Percentiles rank a stretch among this genome's conserved stretches.
These are phyloP conservation scores for Erodium texanum DNA, from an alignment of 441 rosid species.

Conservation along the genomic window DNA sequence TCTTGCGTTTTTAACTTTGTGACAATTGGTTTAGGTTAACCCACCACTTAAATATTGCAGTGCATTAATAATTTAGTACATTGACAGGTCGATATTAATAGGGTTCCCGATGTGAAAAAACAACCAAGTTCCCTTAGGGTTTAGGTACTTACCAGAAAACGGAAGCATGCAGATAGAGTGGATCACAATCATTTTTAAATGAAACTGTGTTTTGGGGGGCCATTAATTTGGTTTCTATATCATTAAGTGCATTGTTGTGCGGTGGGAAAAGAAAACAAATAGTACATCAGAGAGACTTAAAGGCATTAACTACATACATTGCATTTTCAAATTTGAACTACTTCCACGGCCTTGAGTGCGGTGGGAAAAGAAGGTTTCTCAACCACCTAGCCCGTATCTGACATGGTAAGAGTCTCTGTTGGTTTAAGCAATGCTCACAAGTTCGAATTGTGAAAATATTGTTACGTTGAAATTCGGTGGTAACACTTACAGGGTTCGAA, in stretches of 20 bases:
- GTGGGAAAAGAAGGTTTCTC: neutral
- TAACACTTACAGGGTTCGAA: neutral
- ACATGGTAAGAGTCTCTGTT: no score
- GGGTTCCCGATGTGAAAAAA: neutral
- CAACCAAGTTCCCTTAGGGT: neutral
- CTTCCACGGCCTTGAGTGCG: neutral
- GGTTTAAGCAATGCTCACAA: neutral
- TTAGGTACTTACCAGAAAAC: neutral
- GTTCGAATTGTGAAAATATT: neutral
- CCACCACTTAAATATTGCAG: no score
- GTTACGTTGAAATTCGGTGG: neutral
- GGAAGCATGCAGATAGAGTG: neutral
- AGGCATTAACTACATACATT: neutral
- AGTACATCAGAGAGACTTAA: neutral
- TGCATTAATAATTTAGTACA: no score
- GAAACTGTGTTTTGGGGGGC: neutral
- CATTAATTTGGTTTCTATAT: neutral
- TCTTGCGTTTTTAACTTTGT: no score
- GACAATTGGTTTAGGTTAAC: no score
- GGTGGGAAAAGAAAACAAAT: neutral
- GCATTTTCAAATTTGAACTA: neutral
- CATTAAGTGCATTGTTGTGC: neutral
- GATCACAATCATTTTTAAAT: neutral
- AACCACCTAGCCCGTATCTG: neutral
- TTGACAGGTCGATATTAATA: no score